A percentile compares a stretch with the other conserved stretches of the same genome.
These are phyloP conservation scores for Aspergillus sergii DNA, from an alignment of 2,329 filamentous ascomycete genomes.

Conservation along the genomic window DNA sequence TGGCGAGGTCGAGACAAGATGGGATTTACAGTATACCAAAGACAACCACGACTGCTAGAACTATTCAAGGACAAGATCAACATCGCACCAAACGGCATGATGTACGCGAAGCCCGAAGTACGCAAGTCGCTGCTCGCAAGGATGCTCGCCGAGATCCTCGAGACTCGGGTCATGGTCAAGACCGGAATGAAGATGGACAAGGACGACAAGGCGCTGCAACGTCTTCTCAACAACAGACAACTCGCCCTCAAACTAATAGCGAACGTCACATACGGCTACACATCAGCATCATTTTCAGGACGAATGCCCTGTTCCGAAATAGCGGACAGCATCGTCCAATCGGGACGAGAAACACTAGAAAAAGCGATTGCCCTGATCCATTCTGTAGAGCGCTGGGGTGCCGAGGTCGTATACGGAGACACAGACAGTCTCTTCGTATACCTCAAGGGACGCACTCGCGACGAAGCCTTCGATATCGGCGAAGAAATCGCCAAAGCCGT, in stretches of 20 bases:
- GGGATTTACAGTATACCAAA: conserved; percentile 86
- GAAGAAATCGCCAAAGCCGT: conserved; percentile 87
- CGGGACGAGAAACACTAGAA: conserved; percentile 90
- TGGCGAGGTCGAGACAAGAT: conserved; percentile 95
- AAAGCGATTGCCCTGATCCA: conserved; percentile 92
- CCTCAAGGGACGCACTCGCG: conserved; percentile 80
- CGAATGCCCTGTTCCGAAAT: conserved; percentile 98
- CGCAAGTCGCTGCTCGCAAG: conserved; percentile 90
- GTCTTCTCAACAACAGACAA: conserved; percentile 88
- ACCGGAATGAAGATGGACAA: conserved; percentile 93
- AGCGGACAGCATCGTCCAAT: conserved; percentile 96
- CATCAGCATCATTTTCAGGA: conserved; percentile 93
- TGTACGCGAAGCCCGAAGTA: conserved; percentile 84
- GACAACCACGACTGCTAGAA: conserved; percentile 73
- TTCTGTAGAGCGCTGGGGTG: conserved; percentile 81
- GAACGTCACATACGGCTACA: conserved; percentile 99
- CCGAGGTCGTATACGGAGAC: conserved; percentile 97
- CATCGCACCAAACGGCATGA: conserved; percentile 92
- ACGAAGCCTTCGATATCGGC: conserved; percentile 89
- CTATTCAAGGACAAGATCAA: conserved; percentile 85
- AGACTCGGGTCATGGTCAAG: conserved; percentile 97
- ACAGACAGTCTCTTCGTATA: conserved; percentile 94
- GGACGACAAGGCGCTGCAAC: conserved; percentile 81
- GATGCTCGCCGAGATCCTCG: conserved; percentile 94
- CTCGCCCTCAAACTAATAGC: conserved; percentile 92